Evolutionary conservation across 2,329 filamentous ascomycete species (phyloP).

Genomic region (Leptographium radiaticola): DNA sequence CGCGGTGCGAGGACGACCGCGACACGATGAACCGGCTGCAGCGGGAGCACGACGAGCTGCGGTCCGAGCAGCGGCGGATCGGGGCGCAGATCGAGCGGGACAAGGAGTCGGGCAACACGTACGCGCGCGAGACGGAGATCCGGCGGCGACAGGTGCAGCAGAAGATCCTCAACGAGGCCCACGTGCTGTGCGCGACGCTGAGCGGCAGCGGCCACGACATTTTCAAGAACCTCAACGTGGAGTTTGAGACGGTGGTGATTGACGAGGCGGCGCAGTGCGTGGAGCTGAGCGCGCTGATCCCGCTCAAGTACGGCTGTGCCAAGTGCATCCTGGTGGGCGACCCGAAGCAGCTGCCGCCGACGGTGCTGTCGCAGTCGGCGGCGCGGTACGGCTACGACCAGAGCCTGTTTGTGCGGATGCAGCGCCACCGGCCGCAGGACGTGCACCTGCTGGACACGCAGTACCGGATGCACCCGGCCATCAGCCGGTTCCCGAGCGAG

Average conservation of each 20-base stretch:
- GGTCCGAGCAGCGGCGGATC: slow-evolving; percentile 55
- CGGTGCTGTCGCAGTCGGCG: slow-evolving; percentile 86
- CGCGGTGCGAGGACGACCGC: slow-evolving; percentile 41
- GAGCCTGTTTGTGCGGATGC: slow-evolving; percentile 97
- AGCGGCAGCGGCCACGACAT: slow-evolving; percentile 95
- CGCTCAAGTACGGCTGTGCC: slow-evolving; percentile 90
- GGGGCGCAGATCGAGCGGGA: slow-evolving; percentile 76
- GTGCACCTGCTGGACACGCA: slow-evolving; percentile 94
- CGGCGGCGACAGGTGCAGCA: slow-evolving; percentile 76
- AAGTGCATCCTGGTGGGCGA: slow-evolving; percentile 97
- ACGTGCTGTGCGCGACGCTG: slow-evolving; percentile 88
- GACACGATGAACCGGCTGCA: slow-evolving; percentile 43
- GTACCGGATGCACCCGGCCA: slow-evolving; percentile 98
- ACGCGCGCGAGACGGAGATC: slow-evolving; percentile 74
- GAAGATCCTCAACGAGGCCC: slow-evolving; percentile 76
- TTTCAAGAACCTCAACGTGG: slow-evolving; percentile 86
- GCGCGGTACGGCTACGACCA: slow-evolving; percentile 92
- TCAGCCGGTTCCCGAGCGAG: slow-evolving; percentile 77
- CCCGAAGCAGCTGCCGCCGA: slow-evolving; percentile 92
- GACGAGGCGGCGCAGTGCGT: slow-evolving; percentile 98
- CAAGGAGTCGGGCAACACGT: slow-evolving; percentile 73
- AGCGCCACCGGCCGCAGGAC: slow-evolving; percentile 74
- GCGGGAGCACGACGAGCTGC: slow-evolving; percentile 65
- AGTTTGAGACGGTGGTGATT: slow-evolving; percentile 97
- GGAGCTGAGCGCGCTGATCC: slow-evolving; percentile 89